phyloP scores from a whole-genome alignment of 23 red algal species.

The Gracilaria caudata region DNA sequence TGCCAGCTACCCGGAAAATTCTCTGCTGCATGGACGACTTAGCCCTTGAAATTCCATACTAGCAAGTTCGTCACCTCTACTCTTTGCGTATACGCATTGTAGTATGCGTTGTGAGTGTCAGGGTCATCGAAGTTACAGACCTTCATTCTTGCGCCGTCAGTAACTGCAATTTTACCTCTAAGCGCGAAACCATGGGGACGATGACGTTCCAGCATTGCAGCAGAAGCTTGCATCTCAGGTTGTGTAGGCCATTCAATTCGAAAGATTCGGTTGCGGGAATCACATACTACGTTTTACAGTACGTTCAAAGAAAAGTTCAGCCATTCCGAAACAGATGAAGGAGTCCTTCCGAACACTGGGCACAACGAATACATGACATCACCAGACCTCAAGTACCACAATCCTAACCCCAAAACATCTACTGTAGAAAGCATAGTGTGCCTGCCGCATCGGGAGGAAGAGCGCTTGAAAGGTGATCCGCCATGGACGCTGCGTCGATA shows the following conservation, averaged over 20 bases:
- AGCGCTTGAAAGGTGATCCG: too few relatives aligned
- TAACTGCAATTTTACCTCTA: constrained; percentile 2
- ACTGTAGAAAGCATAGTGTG: too few relatives aligned
- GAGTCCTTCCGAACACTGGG: constrained; percentile 8
- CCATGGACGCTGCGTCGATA: too few relatives aligned
- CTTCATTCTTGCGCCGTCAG: neutral
- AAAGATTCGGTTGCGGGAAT: neutral
- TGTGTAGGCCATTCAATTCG: constrained; percentile 21
- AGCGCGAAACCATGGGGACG: constrained; percentile 2
- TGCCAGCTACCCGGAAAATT: constrained; percentile 49
- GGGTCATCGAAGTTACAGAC: neutral
- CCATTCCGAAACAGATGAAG: constrained; percentile 26
- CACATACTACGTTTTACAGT: neutral
- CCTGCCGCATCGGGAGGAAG: too few relatives aligned
- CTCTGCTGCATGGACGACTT: constrained; percentile 24
- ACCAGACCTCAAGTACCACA: too few relatives aligned
- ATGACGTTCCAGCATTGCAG: neutral
- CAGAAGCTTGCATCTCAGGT: neutral
- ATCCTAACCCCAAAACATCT: too few relatives aligned
- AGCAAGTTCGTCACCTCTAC: constrained; percentile 22
- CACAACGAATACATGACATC: too few relatives aligned
- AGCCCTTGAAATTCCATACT: constrained; percentile 31
- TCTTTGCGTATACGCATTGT: neutral
- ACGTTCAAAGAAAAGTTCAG: neutral
- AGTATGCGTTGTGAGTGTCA: neutral